Base-by-base conservation (phyloP, 345 rosid genomes). In the Raphanus sativus region DNA sequence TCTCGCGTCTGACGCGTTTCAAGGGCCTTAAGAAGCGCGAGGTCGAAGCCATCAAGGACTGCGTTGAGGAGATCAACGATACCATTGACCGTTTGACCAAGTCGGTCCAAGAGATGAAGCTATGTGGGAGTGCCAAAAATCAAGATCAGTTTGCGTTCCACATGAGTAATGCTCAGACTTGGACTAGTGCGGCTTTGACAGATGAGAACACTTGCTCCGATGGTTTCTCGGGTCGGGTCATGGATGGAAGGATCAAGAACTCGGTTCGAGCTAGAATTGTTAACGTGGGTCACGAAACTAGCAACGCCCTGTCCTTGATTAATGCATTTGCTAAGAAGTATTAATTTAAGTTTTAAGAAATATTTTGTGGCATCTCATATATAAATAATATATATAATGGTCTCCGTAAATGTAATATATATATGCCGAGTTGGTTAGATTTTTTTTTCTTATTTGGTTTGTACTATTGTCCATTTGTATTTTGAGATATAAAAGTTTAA, bases 131-230 rank as follows among this genome's bases (percentile, higher is more conserved):
- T 17, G 56, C 86, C 66, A 85, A 71, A 79, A 89, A 86, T 28
- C 69, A 78, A 68, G 75, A 73, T 3, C 93, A 89, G 38, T 86
- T 90, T 62, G 11, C 81, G 4, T 90, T 88, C 85, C 97, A 90
- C 54, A 78, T 89, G 69, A 94, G 98, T 77, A 94, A 94, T 70
- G 88, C 87, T 16, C 89, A 94, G 84, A 94, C 98, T 6, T 94
- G 98, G 98, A 89, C 88, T n/a, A 94, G 97, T 83, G 97, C 98
- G 8, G 97, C 98, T 55, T 82, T 94, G 69, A 94, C 98, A 1
- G 98, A 94, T 33, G 98, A 90, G 85, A 89, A 71, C 78, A 92
- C 98, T 60, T 94, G 98, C 72, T 65, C 85, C 59, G 98, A 94
- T 77, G 98, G 95, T 64, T 90, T 94, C 77, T 77, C 88, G 12